A percentile compares a stretch with the other conserved stretches of the same genome.
Evolutionary conservation across 2,329 filamentous ascomycete species (phyloP).

Genomic region (Lasiodiplodia sp.): DNA sequence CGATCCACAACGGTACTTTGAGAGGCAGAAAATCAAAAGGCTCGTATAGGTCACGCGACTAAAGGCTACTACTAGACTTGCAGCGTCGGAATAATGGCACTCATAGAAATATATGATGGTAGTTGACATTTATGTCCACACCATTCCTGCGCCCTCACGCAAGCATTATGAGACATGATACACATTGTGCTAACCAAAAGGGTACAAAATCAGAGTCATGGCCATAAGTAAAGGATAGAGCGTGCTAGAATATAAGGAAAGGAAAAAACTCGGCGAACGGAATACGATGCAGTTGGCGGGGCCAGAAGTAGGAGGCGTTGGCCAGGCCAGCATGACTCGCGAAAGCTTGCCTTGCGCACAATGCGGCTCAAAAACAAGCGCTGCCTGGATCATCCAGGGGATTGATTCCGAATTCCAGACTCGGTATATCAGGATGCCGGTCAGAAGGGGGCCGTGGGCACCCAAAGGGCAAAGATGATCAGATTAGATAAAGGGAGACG

Average conservation of each 20-base stretch:
- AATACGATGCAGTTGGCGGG: neutral
- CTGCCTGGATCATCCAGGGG: neutral
- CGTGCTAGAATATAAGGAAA: neutral
- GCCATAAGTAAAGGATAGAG: neutral
- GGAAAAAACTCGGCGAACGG: neutral
- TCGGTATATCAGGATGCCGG: neutral
- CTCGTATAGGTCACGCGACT: no score
- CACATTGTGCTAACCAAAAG: neutral
- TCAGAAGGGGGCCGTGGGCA: neutral
- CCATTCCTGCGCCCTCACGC: no score
- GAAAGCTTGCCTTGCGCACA: neutral
- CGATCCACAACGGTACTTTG: no score
- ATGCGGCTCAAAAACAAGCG: constrained; percentile 10
- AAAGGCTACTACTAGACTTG: neutral
- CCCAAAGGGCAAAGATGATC: constrained; percentile 13
- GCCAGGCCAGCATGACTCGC: constrained; percentile 10
- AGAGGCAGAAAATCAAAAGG: no score
- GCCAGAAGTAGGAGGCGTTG: neutral
- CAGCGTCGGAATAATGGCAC: neutral
- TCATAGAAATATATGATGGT: neutral
- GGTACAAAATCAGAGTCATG: neutral
- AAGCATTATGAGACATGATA: neutral
- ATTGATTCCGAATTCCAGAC: neutral
- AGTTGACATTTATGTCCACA: neutral
- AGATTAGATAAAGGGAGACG: constrained; percentile 18